Conservation (phyloP, 2,329 filamentous ascomycete species). For the Nemania sp. region DNA sequence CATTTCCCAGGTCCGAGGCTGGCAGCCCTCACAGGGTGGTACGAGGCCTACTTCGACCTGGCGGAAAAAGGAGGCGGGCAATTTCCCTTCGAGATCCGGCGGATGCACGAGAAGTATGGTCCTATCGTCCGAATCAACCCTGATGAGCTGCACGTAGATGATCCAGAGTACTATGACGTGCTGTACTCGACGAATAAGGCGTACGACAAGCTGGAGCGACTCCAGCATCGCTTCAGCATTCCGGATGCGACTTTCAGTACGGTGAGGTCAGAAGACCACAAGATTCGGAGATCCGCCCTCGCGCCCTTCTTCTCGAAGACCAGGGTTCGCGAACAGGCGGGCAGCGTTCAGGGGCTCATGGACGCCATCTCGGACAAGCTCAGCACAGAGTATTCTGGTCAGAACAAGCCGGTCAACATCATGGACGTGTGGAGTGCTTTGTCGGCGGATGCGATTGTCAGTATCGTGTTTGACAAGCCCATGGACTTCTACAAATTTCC, state of each 20-base stretch:
- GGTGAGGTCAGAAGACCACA: conserved; percentile 19
- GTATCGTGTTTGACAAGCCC: conserved; percentile 17
- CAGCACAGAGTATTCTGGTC: conserved; percentile 24
- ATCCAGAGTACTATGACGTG: conserved; percentile 13
- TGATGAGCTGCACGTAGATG: conserved; percentile 16
- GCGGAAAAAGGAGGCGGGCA: conserved; percentile 18
- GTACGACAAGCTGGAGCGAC: conserved; percentile 18
- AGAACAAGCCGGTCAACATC: conserved; percentile 16
- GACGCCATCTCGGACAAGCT: conserved; percentile 16
- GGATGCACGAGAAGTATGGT: conserved; percentile 19
- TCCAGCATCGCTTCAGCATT: conserved; percentile 19
- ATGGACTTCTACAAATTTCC: conserved; percentile 9
- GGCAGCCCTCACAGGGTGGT: conserved; percentile 20
- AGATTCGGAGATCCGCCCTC: conserved; percentile 23
- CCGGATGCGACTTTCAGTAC: conserved; percentile 26
- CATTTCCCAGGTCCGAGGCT: conserved; percentile 20
- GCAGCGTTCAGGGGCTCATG: not conserved
- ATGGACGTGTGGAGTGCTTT: conserved; percentile 18
- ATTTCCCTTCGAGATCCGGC: conserved; percentile 13
- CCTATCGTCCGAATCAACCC: conserved; percentile 23
- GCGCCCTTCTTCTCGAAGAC: conserved; percentile 40
- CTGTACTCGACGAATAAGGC: conserved; percentile 9
- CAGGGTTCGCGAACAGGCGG: conserved; percentile 13
- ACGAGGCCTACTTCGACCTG: conserved; percentile 24
- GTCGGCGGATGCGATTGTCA: conserved; percentile 18